Evolutionary conservation across 306 rosid genomes (phyloP), one percentile per base, ranked within the genome.

Genomic region (Dicorynia guianensis): DNA sequence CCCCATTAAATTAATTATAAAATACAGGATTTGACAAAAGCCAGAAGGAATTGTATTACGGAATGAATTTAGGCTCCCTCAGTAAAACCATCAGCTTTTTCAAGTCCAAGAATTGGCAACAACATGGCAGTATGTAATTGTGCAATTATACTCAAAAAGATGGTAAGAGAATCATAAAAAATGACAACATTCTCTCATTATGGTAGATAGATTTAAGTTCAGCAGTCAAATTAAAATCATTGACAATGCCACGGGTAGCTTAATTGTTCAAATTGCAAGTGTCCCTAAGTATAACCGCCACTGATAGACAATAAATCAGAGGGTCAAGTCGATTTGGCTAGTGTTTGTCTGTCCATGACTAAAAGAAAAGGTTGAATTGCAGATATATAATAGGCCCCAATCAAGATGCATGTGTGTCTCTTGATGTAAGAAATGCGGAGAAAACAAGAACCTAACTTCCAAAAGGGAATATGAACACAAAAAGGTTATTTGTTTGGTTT

Each of bases 161-260:
- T 6, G 56, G 20, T 8, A 25, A 25, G 30, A 44, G 49, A n/a
- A 65, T 58, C 20, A 30, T 57, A 64, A 66, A 8, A 47, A 56
- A 46, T 73, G 52, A n/a, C 12, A 57, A 33, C 68, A 79, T 19
- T 64, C 8, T 62, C 64, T 64, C 14, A 54, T 52, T 63, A 39
- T 30, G 38, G 40, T 60, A 34, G 18, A 40, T 46, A 52, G 66
- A 50, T 13, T 58, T 25, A 7, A n/a, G 36, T 61, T 54, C 48
- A 59, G 25, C 17, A 42, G 33, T 30, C 12, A 46, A 56, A 13
- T 36, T 44, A 11, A 39, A 18, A 75, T 7, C 4, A 58, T 18
- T 50, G 7, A 44, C 44, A 44, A n/a, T 68, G 46, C 14, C 44
- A 64, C 11, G 34, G 12, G 61, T 15, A 60, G 64, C 49, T 60